Evolutionary conservation across 2,329 filamentous ascomycete genomes (phyloP).

Genomic region (Cladosporium cucumerinum): DNA sequence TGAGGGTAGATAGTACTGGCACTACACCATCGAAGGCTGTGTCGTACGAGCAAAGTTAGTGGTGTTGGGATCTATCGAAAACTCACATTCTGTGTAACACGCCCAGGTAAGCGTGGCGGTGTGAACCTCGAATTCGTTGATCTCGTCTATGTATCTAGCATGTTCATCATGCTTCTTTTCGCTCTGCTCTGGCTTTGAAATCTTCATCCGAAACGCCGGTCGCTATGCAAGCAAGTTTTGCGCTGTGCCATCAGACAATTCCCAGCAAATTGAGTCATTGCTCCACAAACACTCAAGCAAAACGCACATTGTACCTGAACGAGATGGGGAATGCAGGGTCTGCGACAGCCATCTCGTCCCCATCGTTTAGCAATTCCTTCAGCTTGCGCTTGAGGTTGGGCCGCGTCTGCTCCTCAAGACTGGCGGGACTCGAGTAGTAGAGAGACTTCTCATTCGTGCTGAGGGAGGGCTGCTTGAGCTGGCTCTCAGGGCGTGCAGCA

Average conservation of each 20-base stretch:
- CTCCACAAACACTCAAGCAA: slow-evolving; percentile 24
- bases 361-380: slow-evolving; percentile 69
- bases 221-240: slow-evolving; percentile 12
- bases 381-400: slow-evolving; percentile 79
- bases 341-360: slow-evolving; percentile 86
- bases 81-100: neutral
- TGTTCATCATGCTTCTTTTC: neutral
- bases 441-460: slow-evolving; percentile 77
- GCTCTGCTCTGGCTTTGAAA: neutral
- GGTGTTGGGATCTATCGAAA: neutral
- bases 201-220: slow-evolving; percentile 7
- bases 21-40: neutral
- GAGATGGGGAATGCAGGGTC: slow-evolving; percentile 79
- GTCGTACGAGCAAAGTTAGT: neutral
- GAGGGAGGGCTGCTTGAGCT: slow-evolving; percentile 90
- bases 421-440: slow-evolving; percentile 81
- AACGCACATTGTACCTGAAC: slow-evolving; percentile 58
- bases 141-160: neutral
- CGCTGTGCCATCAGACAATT: neutral
- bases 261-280: neutral
- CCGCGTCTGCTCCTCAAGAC: slow-evolving; percentile 78
- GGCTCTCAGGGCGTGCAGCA: slow-evolving; percentile 78
- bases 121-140: neutral
- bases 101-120: neutral
- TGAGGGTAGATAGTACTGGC: neutral